Percentiles rank a stretch among this genome's conserved stretches.
Conservation (phyloP, 2,329 filamentous ascomycete species). For the Penicillium sp. region DNA sequence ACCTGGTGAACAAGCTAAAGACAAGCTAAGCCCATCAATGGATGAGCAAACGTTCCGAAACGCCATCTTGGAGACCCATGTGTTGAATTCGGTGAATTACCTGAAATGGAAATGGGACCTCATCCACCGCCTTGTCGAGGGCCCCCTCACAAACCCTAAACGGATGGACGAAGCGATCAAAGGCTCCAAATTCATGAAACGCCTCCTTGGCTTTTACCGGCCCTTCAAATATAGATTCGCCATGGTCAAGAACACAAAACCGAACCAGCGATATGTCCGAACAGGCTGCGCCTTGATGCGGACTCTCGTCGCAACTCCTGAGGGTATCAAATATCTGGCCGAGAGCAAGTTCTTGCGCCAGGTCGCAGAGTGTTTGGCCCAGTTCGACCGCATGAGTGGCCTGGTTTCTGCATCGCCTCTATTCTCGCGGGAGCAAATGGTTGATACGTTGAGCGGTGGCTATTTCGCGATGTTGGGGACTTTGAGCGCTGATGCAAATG, state of each 20-base stretch:
- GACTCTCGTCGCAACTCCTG: constrained; percentile 78
- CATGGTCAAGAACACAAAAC: constrained; percentile 84
- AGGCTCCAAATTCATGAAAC: constrained; percentile 93
- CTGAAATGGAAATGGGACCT: constrained; percentile 98
- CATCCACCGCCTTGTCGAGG: constrained; percentile 87
- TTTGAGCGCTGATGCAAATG: constrained; percentile 77
- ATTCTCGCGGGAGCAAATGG: constrained; percentile 81
- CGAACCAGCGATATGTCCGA: constrained; percentile 90
- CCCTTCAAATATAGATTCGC: constrained; percentile 97
- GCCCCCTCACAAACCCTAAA: constrained; percentile 86
- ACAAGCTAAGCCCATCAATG: constrained; percentile 62
- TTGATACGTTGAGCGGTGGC: constrained; percentile 84
- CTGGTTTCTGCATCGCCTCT: constrained; percentile 74
- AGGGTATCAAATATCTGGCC: constrained; percentile 80
- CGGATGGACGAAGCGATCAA: constrained; percentile 91
- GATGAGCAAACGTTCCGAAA: constrained; percentile 65
- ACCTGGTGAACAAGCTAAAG: constrained; percentile 46
- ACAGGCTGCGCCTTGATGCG: constrained; percentile 87
- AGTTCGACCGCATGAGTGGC: constrained; percentile 80
- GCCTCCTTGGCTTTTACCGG: constrained; percentile 90
- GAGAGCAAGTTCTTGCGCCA: constrained; percentile 94
- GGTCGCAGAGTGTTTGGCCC: constrained; percentile 91
- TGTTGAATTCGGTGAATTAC: constrained; percentile 86
- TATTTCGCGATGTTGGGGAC: constrained; percentile 93
- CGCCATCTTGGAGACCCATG: constrained; percentile 70